A percentile compares a stretch with the other conserved stretches of the same genome.
These are phyloP conservation scores for Sclerotinia subarctica DNA, from an alignment of 2,329 filamentous ascomycete species.

Conservation along the genomic window DNA sequence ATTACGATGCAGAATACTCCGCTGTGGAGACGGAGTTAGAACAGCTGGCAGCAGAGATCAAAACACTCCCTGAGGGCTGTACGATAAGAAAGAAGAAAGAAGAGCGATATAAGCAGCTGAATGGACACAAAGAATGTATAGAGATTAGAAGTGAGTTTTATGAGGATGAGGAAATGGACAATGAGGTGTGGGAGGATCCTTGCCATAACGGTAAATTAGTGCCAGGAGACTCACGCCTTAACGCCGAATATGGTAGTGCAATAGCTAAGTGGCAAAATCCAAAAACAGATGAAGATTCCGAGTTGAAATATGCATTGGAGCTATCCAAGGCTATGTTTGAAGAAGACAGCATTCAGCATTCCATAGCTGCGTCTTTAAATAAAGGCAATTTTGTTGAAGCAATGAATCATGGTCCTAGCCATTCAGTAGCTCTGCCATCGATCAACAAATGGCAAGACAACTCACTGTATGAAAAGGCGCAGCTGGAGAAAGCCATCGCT, in stretches of 20 bases:
- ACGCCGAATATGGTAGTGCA: background rate
- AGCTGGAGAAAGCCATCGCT: background rate
- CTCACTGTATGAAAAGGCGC: background rate
- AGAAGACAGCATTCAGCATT: background rate
- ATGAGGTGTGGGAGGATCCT: background rate
- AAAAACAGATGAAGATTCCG: background rate
- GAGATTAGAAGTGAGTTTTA: background rate
- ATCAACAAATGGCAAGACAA: background rate
- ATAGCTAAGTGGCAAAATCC: background rate
- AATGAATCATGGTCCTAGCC: background rate
- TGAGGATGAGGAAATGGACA: background rate
- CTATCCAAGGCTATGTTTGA: too few species aligned
- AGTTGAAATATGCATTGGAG: background rate
- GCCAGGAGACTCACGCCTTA: background rate
- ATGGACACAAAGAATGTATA: too few species aligned
- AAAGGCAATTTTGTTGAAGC: background rate
- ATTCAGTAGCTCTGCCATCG: background rate
- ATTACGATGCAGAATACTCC: too few species aligned
- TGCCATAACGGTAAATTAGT: background rate
- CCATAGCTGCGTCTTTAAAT: background rate
- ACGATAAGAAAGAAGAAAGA: too few species aligned
- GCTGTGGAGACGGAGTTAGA: too few species aligned
- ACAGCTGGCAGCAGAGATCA: too few species aligned
- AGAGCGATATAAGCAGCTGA: too few species aligned
- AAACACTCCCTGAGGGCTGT: too few species aligned